phyloP scores from a whole-genome alignment of 2,329 filamentous ascomycete genomes.

The Aspergillus chevalieri region DNA sequence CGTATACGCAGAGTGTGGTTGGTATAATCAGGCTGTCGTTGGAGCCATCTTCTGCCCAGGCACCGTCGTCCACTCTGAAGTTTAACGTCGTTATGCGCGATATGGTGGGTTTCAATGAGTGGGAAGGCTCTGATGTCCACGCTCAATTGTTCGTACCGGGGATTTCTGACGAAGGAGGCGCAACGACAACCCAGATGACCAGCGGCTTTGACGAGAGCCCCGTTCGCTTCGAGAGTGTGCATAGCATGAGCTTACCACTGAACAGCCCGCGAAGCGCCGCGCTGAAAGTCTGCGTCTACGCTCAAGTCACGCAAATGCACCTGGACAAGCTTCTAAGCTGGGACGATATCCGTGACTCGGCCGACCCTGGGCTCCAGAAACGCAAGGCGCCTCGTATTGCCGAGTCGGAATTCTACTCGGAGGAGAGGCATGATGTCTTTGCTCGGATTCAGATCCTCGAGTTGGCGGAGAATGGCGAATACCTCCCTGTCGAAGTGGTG shows the following conservation, averaged over 20 bases:
- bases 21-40: conserved; percentile 86
- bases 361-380: conserved; percentile 51
- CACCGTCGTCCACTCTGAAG: conserved; percentile 85
- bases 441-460: conserved; percentile 83
- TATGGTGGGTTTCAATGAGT: conserved; percentile 86
- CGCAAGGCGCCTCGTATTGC: conserved; percentile 64
- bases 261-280: conserved; percentile 68
- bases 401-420: conserved; percentile 86
- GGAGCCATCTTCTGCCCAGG: conserved; percentile 88
- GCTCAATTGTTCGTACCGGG: conserved; percentile 94
- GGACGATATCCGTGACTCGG: conserved; percentile 91
- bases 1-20: conserved; percentile 83
- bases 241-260: conserved; percentile 91
- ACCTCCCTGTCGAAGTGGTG: conserved; percentile 85
- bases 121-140: conserved; percentile 92
- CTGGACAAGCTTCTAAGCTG: conserved; percentile 95
- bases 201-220: conserved; percentile 87
- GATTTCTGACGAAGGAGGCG: conserved; percentile 80
- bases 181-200: conserved; percentile 93
- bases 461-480: conserved; percentile 83
- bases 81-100: conserved; percentile 99
- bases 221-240: conserved; percentile 92
- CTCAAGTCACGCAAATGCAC: conserved; percentile 85
- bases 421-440: conserved; percentile 91
- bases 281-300: conserved; percentile 83